A percentile compares a stretch with the other conserved stretches of the same genome.
Evolutionary conservation across 2,329 filamentous ascomycete species (phyloP).

Genomic region (Lasiodiplodia theobromae): DNA sequence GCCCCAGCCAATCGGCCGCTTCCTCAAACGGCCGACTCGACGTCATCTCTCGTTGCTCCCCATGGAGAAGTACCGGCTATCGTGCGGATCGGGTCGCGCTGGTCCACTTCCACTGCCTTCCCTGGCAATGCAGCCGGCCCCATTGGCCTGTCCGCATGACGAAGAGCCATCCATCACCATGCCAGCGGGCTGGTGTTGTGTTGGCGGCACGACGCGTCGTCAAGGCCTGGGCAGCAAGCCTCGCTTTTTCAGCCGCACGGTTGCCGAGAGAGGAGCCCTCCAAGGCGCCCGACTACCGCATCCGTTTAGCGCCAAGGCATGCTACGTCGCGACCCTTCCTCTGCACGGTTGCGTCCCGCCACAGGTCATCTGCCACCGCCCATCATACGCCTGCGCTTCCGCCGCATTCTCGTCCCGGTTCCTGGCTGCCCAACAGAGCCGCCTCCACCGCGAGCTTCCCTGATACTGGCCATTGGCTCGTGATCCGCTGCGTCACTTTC

Average conservation of each 20-base stretch:
- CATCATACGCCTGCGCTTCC: not conserved
- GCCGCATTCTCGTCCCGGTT: too few relatives aligned
- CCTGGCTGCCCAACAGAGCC: slow-evolving; percentile 1
- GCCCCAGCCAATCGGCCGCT: not conserved
- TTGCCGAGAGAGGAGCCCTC: not conserved
- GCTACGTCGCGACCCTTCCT: slow-evolving; percentile 12
- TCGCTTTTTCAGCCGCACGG: slow-evolving; percentile 16
- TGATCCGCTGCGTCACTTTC: not conserved
- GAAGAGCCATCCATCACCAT: not conserved
- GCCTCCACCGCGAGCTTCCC: not conserved
- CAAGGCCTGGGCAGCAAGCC: slow-evolving; percentile 3
- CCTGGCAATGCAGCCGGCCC: not conserved
- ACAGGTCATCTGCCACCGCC: slow-evolving; percentile 12
- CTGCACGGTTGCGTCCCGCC: not conserved
- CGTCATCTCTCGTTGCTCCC: not conserved
- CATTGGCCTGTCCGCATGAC: slow-evolving; percentile 13
- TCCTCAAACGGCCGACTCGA: slow-evolving; percentile 5
- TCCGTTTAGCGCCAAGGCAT: not conserved
- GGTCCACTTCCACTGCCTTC: not conserved
- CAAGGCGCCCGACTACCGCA: slow-evolving; percentile 11
- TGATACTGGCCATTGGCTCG: not conserved
- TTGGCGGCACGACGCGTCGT: not conserved
- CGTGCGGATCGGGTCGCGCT: slow-evolving; percentile 14
- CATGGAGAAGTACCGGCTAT: not conserved
- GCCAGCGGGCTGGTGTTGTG: not conserved